phyloP scores from a whole-genome alignment of 352 stramenopile genomes.

The Globisporangium recalcitrans region DNA sequence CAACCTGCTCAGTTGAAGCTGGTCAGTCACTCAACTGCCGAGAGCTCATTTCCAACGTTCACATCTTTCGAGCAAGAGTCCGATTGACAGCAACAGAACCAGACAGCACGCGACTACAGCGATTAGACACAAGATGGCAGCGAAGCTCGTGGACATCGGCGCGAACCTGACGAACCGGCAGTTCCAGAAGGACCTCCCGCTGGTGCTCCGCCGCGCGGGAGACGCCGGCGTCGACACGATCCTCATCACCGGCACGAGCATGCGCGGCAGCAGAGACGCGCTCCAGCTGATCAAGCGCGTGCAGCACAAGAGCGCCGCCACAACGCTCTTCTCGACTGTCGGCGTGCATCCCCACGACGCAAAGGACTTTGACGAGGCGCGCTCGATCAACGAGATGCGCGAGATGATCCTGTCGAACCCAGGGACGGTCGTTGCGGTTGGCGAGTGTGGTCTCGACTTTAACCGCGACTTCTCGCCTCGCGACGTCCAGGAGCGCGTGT shows the following conservation, averaged over 20 bases:
- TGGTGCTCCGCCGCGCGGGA: conserved; percentile 82
- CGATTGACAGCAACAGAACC: too few species aligned
- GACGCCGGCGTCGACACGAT: conserved; percentile 69
- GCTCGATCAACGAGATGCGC: conserved; percentile 35
- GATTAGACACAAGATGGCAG: not conserved
- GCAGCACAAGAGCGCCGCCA: conserved; percentile 14
- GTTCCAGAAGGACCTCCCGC: conserved; percentile 81
- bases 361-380: conserved; percentile 59
- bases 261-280: conserved; percentile 32
- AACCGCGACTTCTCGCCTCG: conserved; percentile 92
- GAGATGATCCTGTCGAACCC: conserved; percentile 33
- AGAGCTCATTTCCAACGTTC: conserved; percentile 8
- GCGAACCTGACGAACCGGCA: conserved; percentile 60
- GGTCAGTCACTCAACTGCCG: not conserved
- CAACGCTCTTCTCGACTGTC: conserved; percentile 82
- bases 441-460: conserved; percentile 95
- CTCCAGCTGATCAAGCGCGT: conserved; percentile 32
- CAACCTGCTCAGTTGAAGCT: not conserved
- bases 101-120: not conserved
- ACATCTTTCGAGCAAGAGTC: not conserved
- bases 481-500: conserved; percentile 84
- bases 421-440: conserved; percentile 85
- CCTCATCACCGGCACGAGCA: conserved; percentile 80
- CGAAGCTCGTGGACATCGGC: conserved; percentile 57
- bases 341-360: conserved; percentile 93